Conservation (phyloP, 768 basidiomycete genomes). For the Hericium rajendrae region DNA sequence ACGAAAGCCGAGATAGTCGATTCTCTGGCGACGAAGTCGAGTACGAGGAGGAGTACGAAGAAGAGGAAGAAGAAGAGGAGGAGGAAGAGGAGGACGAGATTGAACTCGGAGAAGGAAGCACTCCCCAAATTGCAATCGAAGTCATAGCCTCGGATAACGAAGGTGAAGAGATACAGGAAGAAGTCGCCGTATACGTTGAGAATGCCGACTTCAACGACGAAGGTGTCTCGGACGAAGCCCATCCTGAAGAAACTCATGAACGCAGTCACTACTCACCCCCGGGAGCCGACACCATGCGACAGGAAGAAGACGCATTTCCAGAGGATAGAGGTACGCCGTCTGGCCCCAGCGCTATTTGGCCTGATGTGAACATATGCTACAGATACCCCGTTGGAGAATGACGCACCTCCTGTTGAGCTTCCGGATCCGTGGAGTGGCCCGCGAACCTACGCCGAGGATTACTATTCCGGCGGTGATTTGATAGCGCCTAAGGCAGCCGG, state of each 20-base stretch:
- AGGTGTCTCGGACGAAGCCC: conserved; percentile 10
- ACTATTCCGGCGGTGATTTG: conserved; percentile 34
- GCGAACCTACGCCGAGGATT: conserved; percentile 32
- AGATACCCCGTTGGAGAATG: neutral
- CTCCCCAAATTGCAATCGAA: conserved; percentile 1
- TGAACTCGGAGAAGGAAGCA: conserved; percentile 35
- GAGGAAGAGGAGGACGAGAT: conserved; percentile 17
- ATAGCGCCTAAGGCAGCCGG: conserved; percentile 1
- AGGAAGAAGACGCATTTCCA: neutral
- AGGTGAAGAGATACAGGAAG: conserved; percentile 30
- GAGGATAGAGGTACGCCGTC: neutral
- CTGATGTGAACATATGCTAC: neutral
- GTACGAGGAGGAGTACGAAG: conserved; percentile 13
- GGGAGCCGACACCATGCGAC: no score
- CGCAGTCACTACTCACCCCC: no score
- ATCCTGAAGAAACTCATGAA: conserved; percentile 2
- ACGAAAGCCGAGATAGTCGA: conserved; percentile 16
- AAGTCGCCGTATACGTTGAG: conserved; percentile 28
- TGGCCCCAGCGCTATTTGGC: neutral
- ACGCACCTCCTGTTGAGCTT: conserved; percentile 19
- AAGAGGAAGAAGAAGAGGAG: conserved; percentile 5
- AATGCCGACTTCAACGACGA: neutral
- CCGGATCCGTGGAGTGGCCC: conserved; percentile 33
- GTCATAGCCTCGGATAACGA: conserved; percentile 14
- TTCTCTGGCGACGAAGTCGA: conserved; percentile 21